Percentiles rank a stretch among this genome's conserved stretches.
Conservation (phyloP, 306 rosid genomes). For the Sechiopsis laciniata region DNA sequence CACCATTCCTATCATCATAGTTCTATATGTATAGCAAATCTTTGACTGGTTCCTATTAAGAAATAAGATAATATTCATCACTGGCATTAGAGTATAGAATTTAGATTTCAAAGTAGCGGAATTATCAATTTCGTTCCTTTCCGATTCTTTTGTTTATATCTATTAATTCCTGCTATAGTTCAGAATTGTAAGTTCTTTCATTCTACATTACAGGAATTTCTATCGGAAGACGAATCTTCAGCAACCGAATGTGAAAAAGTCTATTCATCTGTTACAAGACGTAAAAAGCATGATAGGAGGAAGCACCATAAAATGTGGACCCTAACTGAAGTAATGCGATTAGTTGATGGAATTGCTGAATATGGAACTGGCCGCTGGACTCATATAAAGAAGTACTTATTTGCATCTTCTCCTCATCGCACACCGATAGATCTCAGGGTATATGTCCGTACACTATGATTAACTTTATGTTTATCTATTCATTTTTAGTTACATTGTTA, state of each 20-base stretch:
- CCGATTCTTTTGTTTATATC: background rate
- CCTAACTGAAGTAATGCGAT: conserved; percentile 52
- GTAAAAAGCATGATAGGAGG: conserved; percentile 59
- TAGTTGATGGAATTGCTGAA: conserved; percentile 92
- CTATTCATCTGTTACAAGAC: conserved; percentile 32
- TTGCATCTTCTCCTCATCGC: conserved; percentile 64
- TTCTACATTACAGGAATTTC: conserved; percentile 35
- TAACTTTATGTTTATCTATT: conserved; percentile 20
- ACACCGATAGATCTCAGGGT: conserved; percentile 97
- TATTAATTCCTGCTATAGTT: background rate
- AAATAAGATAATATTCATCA: background rate
- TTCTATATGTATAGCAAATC: background rate
- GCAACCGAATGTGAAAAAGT: conserved; percentile 54
- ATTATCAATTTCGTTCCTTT: background rate
- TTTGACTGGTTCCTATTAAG: background rate
- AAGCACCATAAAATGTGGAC: conserved; percentile 96
- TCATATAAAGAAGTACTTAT: conserved; percentile 59
- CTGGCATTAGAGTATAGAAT: background rate
- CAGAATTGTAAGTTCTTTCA: conserved; percentile 13
- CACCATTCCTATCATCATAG: background rate
- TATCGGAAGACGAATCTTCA: conserved; percentile 39
- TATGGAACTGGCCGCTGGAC: conserved; percentile 97
- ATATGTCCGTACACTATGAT: conserved; percentile 27
- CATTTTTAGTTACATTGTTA: conserved; percentile 22
- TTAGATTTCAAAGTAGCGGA: background rate